phyloP scores from a whole-genome alignment of 768 basidiomycete genomes.

The Boletus subparvulus region DNA sequence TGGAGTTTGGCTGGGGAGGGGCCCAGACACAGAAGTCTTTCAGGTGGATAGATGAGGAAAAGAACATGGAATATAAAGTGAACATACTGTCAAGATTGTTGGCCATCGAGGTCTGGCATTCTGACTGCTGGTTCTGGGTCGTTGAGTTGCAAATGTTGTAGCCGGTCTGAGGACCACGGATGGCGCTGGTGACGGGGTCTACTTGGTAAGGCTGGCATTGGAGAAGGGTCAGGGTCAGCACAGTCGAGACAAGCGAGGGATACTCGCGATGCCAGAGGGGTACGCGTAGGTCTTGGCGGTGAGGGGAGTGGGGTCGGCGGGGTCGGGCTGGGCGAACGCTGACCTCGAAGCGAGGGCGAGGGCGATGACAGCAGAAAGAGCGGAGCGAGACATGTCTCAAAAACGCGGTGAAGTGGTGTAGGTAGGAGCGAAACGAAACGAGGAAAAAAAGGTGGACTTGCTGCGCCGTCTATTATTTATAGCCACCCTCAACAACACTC shows the following conservation, averaged over 20 bases:
- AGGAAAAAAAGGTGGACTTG: not conserved
- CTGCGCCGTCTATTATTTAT: constrained; percentile 7
- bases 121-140: constrained; percentile 57
- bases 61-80: not conserved
- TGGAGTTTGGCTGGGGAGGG: constrained; percentile 45
- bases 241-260: not conserved
- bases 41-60: constrained; percentile 27
- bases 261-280: constrained; percentile 42
- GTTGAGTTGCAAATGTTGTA: constrained; percentile 71
- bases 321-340: constrained; percentile 32
- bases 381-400: constrained; percentile 47
- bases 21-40: constrained; percentile 75
- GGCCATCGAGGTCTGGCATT: constrained; percentile 67
- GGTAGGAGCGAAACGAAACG: not conserved
- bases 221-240: not conserved
- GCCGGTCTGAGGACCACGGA: constrained; percentile 60
- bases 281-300: constrained; percentile 45
- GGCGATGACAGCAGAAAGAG: constrained; percentile 43
- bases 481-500: not conserved
- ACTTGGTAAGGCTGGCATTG: constrained; percentile 50
- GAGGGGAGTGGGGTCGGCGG: constrained; percentile 49
- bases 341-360: constrained; percentile 31
- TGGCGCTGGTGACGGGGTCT: constrained; percentile 38
- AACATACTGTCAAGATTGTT: constrained; percentile 49
- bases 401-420: not conserved